Conservation (phyloP, 345 rosid genomes). For the Triadica sebifera region DNA sequence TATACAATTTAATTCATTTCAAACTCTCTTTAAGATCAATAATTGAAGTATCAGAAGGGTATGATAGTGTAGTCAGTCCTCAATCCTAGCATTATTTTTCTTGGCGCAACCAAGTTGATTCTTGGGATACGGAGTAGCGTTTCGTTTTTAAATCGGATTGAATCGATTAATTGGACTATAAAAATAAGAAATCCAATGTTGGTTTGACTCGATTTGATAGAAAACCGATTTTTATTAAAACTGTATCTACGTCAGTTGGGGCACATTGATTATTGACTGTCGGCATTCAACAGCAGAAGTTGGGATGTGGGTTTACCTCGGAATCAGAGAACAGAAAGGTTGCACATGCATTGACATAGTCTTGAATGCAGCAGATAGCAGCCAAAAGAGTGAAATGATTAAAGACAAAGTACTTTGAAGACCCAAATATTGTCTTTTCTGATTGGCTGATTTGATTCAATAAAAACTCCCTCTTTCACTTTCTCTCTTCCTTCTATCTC, state of each 20-base stretch:
- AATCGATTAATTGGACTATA: no score
- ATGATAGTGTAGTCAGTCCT: no score
- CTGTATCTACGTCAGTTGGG: not conserved
- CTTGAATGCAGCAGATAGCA: not conserved
- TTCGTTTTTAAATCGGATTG: no score
- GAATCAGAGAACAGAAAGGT: not conserved
- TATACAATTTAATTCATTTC: no score
- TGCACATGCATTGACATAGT: not conserved
- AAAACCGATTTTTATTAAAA: not conserved
- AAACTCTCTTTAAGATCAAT: no score
- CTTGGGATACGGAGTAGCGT: no score
- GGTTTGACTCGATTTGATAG: no score
- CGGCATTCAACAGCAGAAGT: not conserved
- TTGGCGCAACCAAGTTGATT: no score
- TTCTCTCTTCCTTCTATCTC: not conserved
- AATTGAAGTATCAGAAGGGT: no score
- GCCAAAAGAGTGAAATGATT: no score
- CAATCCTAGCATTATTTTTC: no score
- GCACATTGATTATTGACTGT: not conserved
- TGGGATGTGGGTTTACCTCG: not conserved
- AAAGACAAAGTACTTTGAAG: slow-evolving; percentile 14
- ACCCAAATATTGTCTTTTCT: slow-evolving; percentile 24
- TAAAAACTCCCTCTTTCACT: not conserved
- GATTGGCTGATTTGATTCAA: slow-evolving; percentile 24
- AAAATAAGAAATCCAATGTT: no score